phyloP scores from a whole-genome alignment of 2,329 filamentous ascomycete species.

The Atkinsonella texensis region DNA sequence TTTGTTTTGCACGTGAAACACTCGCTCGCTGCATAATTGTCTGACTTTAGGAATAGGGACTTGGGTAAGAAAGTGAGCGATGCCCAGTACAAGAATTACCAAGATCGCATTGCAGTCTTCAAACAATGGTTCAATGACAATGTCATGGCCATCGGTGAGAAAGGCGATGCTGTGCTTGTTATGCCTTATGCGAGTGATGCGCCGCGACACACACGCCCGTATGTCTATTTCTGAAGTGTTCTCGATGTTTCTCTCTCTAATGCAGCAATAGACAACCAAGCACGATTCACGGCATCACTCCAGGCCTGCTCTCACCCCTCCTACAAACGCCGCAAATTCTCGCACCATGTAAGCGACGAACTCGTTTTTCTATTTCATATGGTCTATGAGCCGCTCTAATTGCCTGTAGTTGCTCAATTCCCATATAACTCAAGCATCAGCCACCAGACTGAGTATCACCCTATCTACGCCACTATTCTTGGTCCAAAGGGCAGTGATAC shows the following conservation, averaged over 20 bases:
- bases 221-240: not conserved
- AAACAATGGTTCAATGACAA: slow-evolving; percentile 20
- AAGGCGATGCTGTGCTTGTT: slow-evolving; percentile 12
- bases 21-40: not conserved
- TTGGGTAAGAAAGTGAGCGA: slow-evolving; percentile 14
- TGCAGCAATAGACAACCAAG: not conserved
- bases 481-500: slow-evolving; percentile 16
- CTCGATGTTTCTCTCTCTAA: not conserved
- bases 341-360: slow-evolving; percentile 21
- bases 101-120: slow-evolving; percentile 16
- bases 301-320: slow-evolving; percentile 16
- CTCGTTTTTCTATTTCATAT: not conserved
- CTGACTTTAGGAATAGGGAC: slow-evolving; percentile 10
- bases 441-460: slow-evolving; percentile 15
- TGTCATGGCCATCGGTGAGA: slow-evolving; percentile 12
- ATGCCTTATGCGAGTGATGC: slow-evolving; percentile 12
- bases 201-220: slow-evolving; percentile 10
- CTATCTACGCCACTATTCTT: slow-evolving; percentile 20
- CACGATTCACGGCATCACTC: slow-evolving; percentile 14
- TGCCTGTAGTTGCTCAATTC: slow-evolving; percentile 16
- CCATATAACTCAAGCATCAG: slow-evolving; percentile 20
- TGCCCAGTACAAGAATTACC: slow-evolving; percentile 12
- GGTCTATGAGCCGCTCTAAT: not conserved
- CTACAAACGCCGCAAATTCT: slow-evolving; percentile 20
- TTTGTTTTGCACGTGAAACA: slow-evolving; percentile 8